These are phyloP conservation scores for Multifurca ochricompacta DNA, from an alignment of 768 basidiomycete species.

Conservation along the genomic window DNA sequence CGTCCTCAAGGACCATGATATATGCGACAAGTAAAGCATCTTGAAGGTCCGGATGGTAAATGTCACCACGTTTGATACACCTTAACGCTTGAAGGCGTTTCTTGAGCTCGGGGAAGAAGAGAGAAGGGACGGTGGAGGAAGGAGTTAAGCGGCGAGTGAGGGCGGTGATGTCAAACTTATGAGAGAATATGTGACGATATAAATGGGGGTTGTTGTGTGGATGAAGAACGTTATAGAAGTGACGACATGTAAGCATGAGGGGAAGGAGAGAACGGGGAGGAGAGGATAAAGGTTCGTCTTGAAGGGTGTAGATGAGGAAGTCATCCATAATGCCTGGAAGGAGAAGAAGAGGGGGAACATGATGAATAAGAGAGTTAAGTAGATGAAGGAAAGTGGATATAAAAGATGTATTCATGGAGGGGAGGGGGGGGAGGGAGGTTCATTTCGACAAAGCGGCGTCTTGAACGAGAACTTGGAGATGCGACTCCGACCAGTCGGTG, in stretches of 20 bases:
- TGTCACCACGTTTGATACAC: constrained; percentile 5
- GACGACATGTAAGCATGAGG: constrained; percentile 45
- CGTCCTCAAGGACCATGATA: constrained; percentile 19
- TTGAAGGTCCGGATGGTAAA: constrained; percentile 1
- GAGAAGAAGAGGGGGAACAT: constrained; percentile 15
- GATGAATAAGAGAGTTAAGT: background rate
- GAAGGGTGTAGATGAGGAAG: constrained; percentile 56
- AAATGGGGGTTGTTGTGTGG: constrained; percentile 50
- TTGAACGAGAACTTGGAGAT: constrained; percentile 15
- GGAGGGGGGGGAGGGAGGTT: no score
- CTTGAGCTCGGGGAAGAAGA: constrained; percentile 35
- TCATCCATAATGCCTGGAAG: constrained; percentile 65
- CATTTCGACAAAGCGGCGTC: constrained; percentile 19
- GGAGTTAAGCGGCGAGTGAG: constrained; percentile 42
- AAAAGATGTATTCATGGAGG: constrained; percentile 9
- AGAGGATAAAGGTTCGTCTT: constrained; percentile 42
- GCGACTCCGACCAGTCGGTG: constrained; percentile 19
- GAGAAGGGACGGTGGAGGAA: constrained; percentile 32
- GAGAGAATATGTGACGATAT: constrained; percentile 59
- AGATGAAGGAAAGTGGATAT: constrained; percentile 5
- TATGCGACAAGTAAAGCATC: constrained; percentile 13
- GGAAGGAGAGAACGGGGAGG: constrained; percentile 45
- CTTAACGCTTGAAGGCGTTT: constrained; percentile 12
- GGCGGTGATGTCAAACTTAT: constrained; percentile 57
- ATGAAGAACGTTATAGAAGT: constrained; percentile 43